phyloP scores from a whole-genome alignment of 139 green algal genomes.

The Medakamo hakoo region DNA sequence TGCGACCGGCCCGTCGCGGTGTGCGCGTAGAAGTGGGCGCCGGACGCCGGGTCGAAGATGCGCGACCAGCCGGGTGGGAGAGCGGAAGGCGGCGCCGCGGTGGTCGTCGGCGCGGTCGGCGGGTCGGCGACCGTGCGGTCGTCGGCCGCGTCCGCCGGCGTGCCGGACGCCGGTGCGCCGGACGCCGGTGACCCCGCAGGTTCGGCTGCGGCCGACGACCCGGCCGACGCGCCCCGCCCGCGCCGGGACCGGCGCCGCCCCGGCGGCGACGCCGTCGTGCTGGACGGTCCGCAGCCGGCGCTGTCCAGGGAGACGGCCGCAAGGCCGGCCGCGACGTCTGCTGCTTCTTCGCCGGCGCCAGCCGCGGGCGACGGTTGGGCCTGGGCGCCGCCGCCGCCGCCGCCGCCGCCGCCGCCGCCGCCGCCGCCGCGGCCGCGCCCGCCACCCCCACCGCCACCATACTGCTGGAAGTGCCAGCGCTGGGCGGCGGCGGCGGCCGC shows the following conservation, averaged over 20 bases:
- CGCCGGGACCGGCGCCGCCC: background rate
- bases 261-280: background rate
- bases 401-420: slow-evolving; percentile 4
- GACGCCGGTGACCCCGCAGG: background rate
- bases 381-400: background rate
- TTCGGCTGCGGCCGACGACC: background rate
- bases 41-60: slow-evolving; percentile 52
- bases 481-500: no score
- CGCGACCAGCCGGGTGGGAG: slow-evolving; percentile 39
- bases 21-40: slow-evolving; percentile 86
- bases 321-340: slow-evolving; percentile 3
- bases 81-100: background rate
- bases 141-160: no score
- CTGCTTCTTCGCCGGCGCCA: slow-evolving; percentile 2
- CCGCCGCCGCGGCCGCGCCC: slow-evolving; percentile 6
- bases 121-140: background rate
- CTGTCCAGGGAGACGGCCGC: background rate
- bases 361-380: slow-evolving; percentile 4
- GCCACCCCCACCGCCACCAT: background rate
- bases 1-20: slow-evolving; percentile 61
- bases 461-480: no score
- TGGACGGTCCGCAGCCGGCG: background rate
- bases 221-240: background rate
- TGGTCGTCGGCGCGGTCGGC: background rate
- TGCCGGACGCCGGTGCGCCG: background rate